Evolutionary conservation across 2,329 filamentous ascomycete species (phyloP).

Genomic region (Colletotrichum neosansevieriae): DNA sequence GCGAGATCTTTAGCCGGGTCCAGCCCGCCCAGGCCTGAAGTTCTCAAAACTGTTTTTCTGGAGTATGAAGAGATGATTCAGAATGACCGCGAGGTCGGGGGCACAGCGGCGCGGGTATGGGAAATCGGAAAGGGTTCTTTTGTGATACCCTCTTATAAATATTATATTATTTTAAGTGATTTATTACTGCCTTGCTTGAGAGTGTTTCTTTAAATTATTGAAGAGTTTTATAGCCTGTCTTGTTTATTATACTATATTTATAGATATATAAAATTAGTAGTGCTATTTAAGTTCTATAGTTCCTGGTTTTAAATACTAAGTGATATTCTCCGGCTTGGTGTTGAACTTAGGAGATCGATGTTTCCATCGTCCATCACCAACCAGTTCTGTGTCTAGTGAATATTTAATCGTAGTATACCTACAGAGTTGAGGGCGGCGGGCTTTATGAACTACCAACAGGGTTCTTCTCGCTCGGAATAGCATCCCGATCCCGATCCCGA

Average conservation of each 20-base stretch:
- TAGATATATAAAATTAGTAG: not conserved
- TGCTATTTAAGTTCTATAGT: not conserved
- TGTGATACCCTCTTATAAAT: constrained; percentile 9
- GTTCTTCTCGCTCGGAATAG: not conserved
- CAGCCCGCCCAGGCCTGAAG: constrained; percentile 42
- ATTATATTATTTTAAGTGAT: constrained; percentile 5
- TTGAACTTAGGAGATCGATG: not conserved
- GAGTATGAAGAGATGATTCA: constrained; percentile 12
- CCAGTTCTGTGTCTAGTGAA: not conserved
- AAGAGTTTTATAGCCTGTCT: not conserved
- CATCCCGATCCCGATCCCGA: constrained; percentile 13
- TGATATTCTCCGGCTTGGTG: not conserved
- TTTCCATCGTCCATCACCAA: not conserved
- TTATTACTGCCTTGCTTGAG: not conserved
- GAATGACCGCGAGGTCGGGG: constrained; percentile 12
- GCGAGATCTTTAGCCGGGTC: constrained; percentile 69
- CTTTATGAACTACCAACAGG: no score
- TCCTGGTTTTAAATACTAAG: no score
- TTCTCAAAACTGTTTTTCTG: not conserved
- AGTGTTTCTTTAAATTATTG: not conserved
- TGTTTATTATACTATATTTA: constrained; percentile 11
- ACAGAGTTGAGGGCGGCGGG: not conserved
- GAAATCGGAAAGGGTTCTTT: constrained; percentile 22
- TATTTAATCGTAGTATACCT: not conserved
- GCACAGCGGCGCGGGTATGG: constrained; percentile 3